Percentiles rank a stretch among this genome's conserved stretches.
Conservation (phyloP, 768 basidiomycete genomes). For the Mrakia blollopis region DNA sequence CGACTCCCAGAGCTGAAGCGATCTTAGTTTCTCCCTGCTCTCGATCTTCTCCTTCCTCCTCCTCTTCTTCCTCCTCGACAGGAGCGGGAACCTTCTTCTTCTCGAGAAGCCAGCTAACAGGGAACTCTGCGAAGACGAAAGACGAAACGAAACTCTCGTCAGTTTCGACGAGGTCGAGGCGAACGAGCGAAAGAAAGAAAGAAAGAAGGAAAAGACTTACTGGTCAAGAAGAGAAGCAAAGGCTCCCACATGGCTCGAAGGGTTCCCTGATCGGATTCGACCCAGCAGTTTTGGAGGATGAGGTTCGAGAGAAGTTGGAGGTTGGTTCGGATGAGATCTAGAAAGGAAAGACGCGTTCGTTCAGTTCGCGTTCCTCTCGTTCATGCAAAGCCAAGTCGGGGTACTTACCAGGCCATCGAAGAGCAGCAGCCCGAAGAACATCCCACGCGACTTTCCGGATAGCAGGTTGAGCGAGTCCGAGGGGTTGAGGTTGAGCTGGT, state of each 20-base stretch:
- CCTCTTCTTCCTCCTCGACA: slow-evolving; percentile 44
- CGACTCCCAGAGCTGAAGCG: not conserved
- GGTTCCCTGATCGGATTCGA: slow-evolving; percentile 59
- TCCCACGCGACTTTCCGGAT: slow-evolving; percentile 69
- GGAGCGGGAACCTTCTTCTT: not conserved
- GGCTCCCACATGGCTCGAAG: slow-evolving; percentile 73
- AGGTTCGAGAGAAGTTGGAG: slow-evolving; percentile 51
- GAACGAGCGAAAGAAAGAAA: not conserved
- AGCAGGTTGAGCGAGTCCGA: slow-evolving; percentile 63
- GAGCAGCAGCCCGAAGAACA: slow-evolving; percentile 5
- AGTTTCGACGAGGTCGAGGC: slow-evolving; percentile 2
- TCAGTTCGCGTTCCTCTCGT: too few relatives aligned
- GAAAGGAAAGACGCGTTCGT: not conserved
- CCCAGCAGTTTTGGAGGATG: slow-evolving; percentile 46
- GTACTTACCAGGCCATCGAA: slow-evolving; percentile 18
- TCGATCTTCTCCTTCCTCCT: slow-evolving; percentile 45
- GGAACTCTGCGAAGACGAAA: slow-evolving; percentile 51
- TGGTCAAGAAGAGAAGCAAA: slow-evolving; percentile 63
- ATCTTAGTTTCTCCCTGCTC: slow-evolving; percentile 37
- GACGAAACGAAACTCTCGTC: not conserved
- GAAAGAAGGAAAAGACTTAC: slow-evolving; percentile 50
- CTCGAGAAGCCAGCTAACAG: slow-evolving; percentile 58
- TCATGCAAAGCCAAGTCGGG: too few relatives aligned
- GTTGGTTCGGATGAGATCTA: slow-evolving; percentile 35
- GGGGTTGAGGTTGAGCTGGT: slow-evolving; percentile 36